Base-by-base conservation (phyloP, 1,284 basidiomycete species). In the Trametes pubescens region DNA sequence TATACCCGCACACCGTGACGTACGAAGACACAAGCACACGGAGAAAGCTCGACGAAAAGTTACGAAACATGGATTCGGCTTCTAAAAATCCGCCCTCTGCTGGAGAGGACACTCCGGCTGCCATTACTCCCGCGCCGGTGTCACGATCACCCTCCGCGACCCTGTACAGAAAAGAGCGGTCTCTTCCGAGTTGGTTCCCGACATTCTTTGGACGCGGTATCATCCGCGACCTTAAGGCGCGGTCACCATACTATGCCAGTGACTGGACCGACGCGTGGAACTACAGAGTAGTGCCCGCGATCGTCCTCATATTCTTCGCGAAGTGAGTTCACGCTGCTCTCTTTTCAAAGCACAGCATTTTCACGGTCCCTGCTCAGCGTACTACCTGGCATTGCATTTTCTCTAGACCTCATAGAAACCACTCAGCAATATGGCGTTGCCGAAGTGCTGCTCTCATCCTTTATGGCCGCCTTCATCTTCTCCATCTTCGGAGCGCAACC, bases 211-310 rank as follows among this genome's bases (percentile, higher is more conserved):
- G 90, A 24, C 75, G 81, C 7, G 96, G 96, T 8, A 96, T 98
- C 73, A 71, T 83, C 40, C 82, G 84, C 49, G 96, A 98, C 76
- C 80, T 98, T n/a, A 81, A 80, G 53, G 83, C 91, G 11, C 84
- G 96, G 48, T 78, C 84, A 5, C 95, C 95, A 0, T 96, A 86
- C 81, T 98, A 97, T 76, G 61, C 82, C 46, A 91, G 87, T 57
- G 94, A 96, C 79, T 97, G 94, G 95, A 87, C 80, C 14, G 92
- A 95, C 75, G 94, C 92, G 6, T 94, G 90, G 88, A 95, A 95
- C 74, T 95, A 95, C 75, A 82, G 93, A 63, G 92, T 94, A 8
- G 71, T 92, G 11, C 90, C 91, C 14, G 89, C 91, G 0, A 90
- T 89, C 16, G 86, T 88, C 14, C 80, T 92, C 29, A 93, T 92